Conservation (phyloP, 805 yeast species). For the Dipodascopsis uninucleata region DNA sequence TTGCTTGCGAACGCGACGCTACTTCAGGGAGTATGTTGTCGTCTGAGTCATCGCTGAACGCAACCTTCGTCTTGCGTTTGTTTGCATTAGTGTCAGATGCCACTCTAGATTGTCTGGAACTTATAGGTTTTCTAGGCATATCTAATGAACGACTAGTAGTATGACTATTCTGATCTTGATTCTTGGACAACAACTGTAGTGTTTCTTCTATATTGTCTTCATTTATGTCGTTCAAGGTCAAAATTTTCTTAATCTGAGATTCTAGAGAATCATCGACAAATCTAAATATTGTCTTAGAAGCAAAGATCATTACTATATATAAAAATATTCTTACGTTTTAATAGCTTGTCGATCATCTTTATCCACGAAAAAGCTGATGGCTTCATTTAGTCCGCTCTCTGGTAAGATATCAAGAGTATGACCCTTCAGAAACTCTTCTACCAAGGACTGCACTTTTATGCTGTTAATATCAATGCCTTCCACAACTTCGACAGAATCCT, state of each 20-base stretch:
- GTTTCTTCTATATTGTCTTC: conserved; percentile 26
- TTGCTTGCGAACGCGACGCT: too few species aligned
- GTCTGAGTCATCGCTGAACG: too few species aligned
- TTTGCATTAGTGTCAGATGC: too few species aligned
- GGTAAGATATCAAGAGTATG: conserved; percentile 68
- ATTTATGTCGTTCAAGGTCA: conserved; percentile 29
- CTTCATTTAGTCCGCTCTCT: conserved; percentile 68
- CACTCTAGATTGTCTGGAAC: not conserved
- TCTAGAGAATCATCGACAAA: conserved; percentile 37
- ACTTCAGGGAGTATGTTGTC: too few species aligned
- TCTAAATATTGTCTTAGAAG: too few species aligned
- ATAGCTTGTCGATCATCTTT: conserved; percentile 78
- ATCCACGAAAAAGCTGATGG: conserved; percentile 67
- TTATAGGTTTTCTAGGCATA: not conserved
- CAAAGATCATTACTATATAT: conserved; percentile 50
- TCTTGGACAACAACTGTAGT: conserved; percentile 3
- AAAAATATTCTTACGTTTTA: conserved; percentile 50
- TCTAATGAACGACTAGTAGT: not conserved
- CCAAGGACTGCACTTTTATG: conserved; percentile 57
- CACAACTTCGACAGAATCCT: conserved; percentile 13
- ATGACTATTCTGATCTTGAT: not conserved
- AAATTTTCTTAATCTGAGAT: conserved; percentile 29
- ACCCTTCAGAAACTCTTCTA: conserved; percentile 58
- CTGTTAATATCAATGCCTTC: conserved; percentile 39
- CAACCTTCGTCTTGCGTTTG: too few species aligned